Evolutionary conservation across 2,329 filamentous ascomycete species (phyloP), one percentile per base, ranked within the genome.

Genomic region (Exserohilum rostratum): DNA sequence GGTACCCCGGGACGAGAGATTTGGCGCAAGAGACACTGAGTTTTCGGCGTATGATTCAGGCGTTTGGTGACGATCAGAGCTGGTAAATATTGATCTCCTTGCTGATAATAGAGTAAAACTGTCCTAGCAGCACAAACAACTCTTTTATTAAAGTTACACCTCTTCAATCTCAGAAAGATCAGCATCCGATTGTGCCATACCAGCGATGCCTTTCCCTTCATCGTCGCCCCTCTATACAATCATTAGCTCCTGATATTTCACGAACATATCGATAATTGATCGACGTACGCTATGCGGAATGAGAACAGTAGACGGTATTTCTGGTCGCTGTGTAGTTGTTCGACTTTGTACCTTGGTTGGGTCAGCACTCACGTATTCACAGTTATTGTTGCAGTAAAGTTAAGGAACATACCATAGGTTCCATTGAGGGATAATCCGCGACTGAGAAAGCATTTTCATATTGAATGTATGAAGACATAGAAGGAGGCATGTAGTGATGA

Each of bases 1-100:
- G 49, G 40, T 52, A 46, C 22, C n/a, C 35, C 10, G 42, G 33
- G 12, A 18, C n/a, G 5, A 38, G 49, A 17, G 42, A 39, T n/a
- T 15, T 46, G 2, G 12, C 1, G 39, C 11, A 15, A n/a, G 31
- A 34, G n/a, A 34, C 7, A n/a, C 31, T 5, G 12, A 34, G 12
- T 6, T 34, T 34, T 12, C 31, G n/a, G 31, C 11, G 31, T 34
- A 34, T 12, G 31, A 34, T 34, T 12, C 3, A 13, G 31, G 31
- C 11, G 12, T 34, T 34, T n/a, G 9, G 12, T n/a, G 31, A 25
- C 4, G 7, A 25, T 25, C n/a, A n/a, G n/a, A n/a, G n/a, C n/a
- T n/a, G n/a, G n/a, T n/a, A n/a, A n/a, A n/a, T n/a, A n/a, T n/a
- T n/a, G n/a, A n/a, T n/a, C n/a, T n/a, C n/a, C n/a, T n/a, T n/a